Evolutionary conservation across 805 yeast genomes (phyloP).

Genomic region (Gaillardinia entomophila): DNA sequence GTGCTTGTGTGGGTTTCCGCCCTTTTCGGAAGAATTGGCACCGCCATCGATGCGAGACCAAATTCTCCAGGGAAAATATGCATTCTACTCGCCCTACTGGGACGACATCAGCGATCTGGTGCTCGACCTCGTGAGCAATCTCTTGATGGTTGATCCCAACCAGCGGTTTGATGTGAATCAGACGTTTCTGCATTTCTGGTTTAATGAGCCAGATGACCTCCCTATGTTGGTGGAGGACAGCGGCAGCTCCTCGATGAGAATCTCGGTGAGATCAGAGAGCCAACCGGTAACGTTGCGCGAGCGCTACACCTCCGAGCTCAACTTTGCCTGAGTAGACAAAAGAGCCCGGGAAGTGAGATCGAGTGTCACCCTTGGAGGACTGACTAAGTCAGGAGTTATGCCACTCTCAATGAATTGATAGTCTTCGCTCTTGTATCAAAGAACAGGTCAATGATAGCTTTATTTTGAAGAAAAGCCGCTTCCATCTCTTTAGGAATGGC

Average conservation of each 20-base stretch:
- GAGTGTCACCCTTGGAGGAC: too few species aligned
- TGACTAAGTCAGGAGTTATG: too few species aligned
- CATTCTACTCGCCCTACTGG: slow-evolving; percentile 78
- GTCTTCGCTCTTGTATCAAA: too few species aligned
- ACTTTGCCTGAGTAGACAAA: neutral
- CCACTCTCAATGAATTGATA: too few species aligned
- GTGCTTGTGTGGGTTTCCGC: slow-evolving; percentile 80
- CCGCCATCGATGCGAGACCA: slow-evolving; percentile 79
- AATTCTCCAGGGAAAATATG: slow-evolving; percentile 59
- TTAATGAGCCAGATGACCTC: slow-evolving; percentile 14
- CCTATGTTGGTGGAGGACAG: neutral
- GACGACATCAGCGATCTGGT: slow-evolving; percentile 63
- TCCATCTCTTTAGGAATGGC: too few species aligned
- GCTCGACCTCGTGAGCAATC: slow-evolving; percentile 57
- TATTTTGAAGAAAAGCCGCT: too few species aligned
- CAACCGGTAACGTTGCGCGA: slow-evolving; percentile 12
- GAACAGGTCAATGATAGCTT: too few species aligned
- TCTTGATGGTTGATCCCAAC: slow-evolving; percentile 50
- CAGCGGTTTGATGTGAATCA: slow-evolving; percentile 36
- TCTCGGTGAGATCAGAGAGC: neutral
- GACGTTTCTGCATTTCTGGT: slow-evolving; percentile 42
- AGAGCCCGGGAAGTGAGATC: too few species aligned
- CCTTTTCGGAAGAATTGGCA: slow-evolving; percentile 75
- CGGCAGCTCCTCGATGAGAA: neutral
- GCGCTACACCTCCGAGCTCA: slow-evolving; percentile 10